A percentile compares a stretch with the other conserved stretches of the same genome.
These are phyloP conservation scores for Neurospora sp. DNA, from an alignment of 2,329 filamentous ascomycete genomes.

Conservation along the genomic window DNA sequence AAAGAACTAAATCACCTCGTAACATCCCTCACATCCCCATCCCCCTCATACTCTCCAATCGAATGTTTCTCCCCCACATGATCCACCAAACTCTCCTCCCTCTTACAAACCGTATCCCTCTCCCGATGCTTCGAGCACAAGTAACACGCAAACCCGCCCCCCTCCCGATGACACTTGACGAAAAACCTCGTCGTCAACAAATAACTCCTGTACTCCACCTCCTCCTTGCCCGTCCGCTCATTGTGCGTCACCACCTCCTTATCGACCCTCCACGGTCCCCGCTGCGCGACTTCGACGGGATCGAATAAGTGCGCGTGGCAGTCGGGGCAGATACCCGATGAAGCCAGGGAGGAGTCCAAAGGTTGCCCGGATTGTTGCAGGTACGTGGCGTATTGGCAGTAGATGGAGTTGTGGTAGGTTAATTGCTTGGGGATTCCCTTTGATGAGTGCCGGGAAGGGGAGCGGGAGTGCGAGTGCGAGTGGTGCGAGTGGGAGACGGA, in stretches of 20 bases:
- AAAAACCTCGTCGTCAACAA: constrained; percentile 26
- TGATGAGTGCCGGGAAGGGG: not conserved
- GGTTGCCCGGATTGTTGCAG: constrained; percentile 21
- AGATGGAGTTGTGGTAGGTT: constrained; percentile 17
- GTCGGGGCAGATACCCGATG: not conserved
- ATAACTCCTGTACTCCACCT: constrained; percentile 21
- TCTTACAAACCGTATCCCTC: constrained; percentile 20
- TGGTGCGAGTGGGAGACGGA: not conserved
- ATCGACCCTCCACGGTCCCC: constrained; percentile 18
- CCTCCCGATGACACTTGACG: constrained; percentile 27
- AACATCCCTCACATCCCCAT: constrained; percentile 19
- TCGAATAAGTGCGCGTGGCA: not conserved
- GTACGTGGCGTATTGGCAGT: constrained; percentile 24
- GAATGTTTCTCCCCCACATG: constrained; percentile 21
- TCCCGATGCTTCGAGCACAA: constrained; percentile 21
- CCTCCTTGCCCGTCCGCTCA: constrained; percentile 5
- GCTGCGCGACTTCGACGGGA: not conserved
- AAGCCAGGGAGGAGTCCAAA: constrained; percentile 13
- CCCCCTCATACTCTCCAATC: constrained; percentile 16
- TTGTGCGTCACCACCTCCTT: constrained; percentile 13
- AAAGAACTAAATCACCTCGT: not conserved
- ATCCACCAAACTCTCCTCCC: constrained; percentile 22
- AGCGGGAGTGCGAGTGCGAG: not conserved
- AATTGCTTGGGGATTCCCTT: not conserved
- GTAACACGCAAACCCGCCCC: constrained; percentile 24